Evolutionary conservation across 2,329 filamentous ascomycete genomes (phyloP), one percentile per base, ranked within the genome.

Genomic region (Exophiala sp.): DNA sequence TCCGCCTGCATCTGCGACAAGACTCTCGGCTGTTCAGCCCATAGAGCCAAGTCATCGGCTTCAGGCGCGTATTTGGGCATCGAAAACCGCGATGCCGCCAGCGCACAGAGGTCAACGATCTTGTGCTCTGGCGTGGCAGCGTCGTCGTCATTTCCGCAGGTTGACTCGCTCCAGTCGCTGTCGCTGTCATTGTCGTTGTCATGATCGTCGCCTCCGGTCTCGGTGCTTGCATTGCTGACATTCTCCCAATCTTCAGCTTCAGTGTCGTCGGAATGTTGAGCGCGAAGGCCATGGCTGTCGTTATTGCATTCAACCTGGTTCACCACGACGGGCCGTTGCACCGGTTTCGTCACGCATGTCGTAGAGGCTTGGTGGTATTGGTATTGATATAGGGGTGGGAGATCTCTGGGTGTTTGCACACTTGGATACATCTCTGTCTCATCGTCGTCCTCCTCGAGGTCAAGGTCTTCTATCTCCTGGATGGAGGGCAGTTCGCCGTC

Each of bases 21-120:
- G 27, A 57, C 50, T 18, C 39, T 48, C 16, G 54, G 54, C 30
- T 57, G 54, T 24, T 57, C 48, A 4, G 54, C 49, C 54, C 54
- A 57, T 3, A 57, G 41, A 13, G 50, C n/a, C 5, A 49, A 14
- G 29, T 57, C 54, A 21, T 56, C 53, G 27, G 49, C 32, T 13
- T 22, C 41, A 11, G 41, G 23, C 1, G 13, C 24, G 37, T 43
- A 49, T 27, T 30, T 45, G 23, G 29, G n/a, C 22, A 22, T 43
- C 18, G 14, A 19, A 30, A 43, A 35, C n/a, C n/a, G 8, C 6
- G 21, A 43, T 16, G 3, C 19, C 16, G 29, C 8, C 13, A 23
- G 19, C 16, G 19, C 22, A 40, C n/a, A 24, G 43, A 35, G 23
- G 18, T 54, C 34, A 4, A 23, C 9, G 16, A 40, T 22, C 18